Evolutionary conservation across 1,139 yeast genomes (phyloP), one percentile per base, ranked within the genome.

Genomic region (Suhomyces wounanorum): DNA sequence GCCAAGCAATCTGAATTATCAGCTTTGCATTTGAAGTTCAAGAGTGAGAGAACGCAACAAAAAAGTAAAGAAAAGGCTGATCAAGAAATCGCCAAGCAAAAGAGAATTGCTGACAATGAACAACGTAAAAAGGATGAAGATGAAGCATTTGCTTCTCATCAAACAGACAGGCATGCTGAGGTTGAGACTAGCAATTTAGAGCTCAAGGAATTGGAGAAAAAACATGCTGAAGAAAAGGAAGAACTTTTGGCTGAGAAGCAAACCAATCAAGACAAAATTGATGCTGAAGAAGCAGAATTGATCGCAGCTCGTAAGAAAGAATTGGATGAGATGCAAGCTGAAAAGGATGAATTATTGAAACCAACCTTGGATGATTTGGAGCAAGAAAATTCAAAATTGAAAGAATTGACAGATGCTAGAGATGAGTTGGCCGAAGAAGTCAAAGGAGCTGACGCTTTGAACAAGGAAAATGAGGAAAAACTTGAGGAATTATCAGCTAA

Each of bases 11-110:
- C 61, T 33, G 81, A 77, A 49, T 67, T 72, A 55, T 59, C 59
- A 37, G 61, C 59, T 43, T 57, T 62, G 47, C 79, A 77, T 56
- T 64, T 63, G 46, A 81, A 81, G 53, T 83, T 78, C 60, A 82
- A 81, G 62, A 73, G 76, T 52, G 75, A 68, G 38, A 79, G 79
- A 60, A 69, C 74, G 60, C 78, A 76, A 50, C 81, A 77, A 55
- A 82, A 83, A 66, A 74, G 76, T 56, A 68, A 77, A 51, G 78
- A 72, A 56, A 73, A 66, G 61, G 70, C 66, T 30, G 78, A 70
- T 21, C 60, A 68, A 31, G 78, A 72, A 57, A 58, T 60, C 31
- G 80, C 75, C 37, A 75, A 77, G 69, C 69, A 61, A 53, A 66
- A 67, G 59, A 62, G 81, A 59, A 47, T 68, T 38, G 60, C 61